Evolutionary conservation across 2,329 filamentous ascomycete genomes (phyloP), one percentile per base, ranked within the genome.

Genomic region (Phialophora expanda): DNA sequence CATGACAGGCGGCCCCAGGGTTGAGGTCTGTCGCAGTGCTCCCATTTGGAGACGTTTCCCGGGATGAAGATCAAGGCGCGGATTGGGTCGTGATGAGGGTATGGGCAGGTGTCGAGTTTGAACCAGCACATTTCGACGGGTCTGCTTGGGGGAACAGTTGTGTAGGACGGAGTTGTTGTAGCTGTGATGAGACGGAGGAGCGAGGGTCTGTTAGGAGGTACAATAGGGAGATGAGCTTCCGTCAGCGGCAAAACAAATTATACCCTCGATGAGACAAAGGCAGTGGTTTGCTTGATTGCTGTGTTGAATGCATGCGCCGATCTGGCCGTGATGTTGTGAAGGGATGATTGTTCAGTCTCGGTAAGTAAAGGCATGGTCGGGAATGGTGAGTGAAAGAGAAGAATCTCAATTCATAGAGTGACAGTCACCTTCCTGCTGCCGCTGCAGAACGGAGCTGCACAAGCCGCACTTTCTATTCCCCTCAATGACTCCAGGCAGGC

Each of bases 1-100:
- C 67, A 69, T 53, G 64, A 67, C 4, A 69, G 65, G 11, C 62
- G 64, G 50, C 67, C 67, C 67, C 67, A 69, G 9, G 67, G 64
- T 32, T 64, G 63, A 55, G 65, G 62, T 20, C 46, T 51, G 24
- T 66, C 55, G 56, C 67, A 69, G 32, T 44, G 14, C 44, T 66
- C 54, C 67, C 67, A 69, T 12, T 44, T 44, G 30, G 30, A 24
- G 22, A 38, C 55, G 28, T 67, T 67, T 48, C 28, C 53, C 17
- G 62, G 67, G 30, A 63, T 38, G 56, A 69, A 69, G 48, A 67
- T 65, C 28, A 66, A 54, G 50, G 67, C 62, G 28, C 61, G 54
- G 30, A 69, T 55, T 4, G 62, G 65, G 38, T 69, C 67, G 46
- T 62, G 65, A 41, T 67, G 57, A 44, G 67, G 67, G 38, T 69